These are phyloP conservation scores for Endotrypanum monterogeii DNA, from an alignment of 208 protist genomes.

Conservation along the genomic window DNA sequence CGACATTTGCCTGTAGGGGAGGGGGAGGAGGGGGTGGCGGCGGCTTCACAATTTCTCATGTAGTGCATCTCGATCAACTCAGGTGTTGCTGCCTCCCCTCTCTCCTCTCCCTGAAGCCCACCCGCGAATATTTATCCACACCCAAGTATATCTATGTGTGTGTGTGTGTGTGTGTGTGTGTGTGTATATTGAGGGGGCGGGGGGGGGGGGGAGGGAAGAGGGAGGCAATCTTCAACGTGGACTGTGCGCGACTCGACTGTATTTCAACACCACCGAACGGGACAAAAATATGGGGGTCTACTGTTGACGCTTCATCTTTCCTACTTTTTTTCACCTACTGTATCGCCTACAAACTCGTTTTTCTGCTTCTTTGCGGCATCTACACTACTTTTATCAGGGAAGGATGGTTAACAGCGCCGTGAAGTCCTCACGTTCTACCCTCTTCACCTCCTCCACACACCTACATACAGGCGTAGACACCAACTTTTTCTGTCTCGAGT, in stretches of 20 bases:
- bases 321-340: not conserved
- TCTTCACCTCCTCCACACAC: not conserved
- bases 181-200: too few species aligned
- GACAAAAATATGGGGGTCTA: not conserved
- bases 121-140: too few species aligned
- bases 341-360: too few species aligned
- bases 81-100: too few species aligned
- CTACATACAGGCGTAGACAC: not conserved
- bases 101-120: too few species aligned
- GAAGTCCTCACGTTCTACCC: not conserved
- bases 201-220: too few species aligned
- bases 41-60: too few species aligned
- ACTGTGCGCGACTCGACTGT: not conserved
- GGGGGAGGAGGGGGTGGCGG: too few species aligned
- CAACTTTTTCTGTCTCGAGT: not conserved
- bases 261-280: not conserved
- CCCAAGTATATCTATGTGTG: too few species aligned
- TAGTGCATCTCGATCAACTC: too few species aligned
- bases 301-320: not conserved
- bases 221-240: not conserved
- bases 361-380: not conserved
- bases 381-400: not conserved
- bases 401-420: not conserved
- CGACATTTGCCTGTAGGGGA: too few species aligned
- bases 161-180: too few species aligned